Evolutionary conservation across 768 basidiomycete genomes (phyloP), one percentile per base, ranked within the genome.

Genomic region (Crucibulum laeve): DNA sequence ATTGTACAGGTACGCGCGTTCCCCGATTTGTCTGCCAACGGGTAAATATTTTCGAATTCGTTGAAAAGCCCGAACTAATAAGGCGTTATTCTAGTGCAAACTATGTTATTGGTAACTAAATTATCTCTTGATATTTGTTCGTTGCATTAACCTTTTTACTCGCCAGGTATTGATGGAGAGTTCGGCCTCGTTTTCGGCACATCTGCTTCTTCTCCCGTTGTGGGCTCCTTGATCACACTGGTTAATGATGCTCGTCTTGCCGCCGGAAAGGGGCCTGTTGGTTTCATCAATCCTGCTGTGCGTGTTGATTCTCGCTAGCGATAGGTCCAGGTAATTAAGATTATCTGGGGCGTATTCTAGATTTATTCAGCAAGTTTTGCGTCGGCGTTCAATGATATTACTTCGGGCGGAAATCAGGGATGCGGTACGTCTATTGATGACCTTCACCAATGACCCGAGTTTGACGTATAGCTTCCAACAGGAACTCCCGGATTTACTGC

Each of bases 1-100:
- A 26, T 6, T 23, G 4, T 33, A 35, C 8, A 75, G 73, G 69
- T 63, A 26, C 71, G 76, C 17, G 76, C 60, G 7, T 76, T 60
- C 59, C 76, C 76, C 1, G 76, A 78, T 53, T 46, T 78, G n/a
- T 67, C 75, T 26, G 76, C 73, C 0, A 77, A 78, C 25, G 75
- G 73, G 40, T 57, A 56, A 30, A 56, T 53, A 11, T 17, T 24
- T 21, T 40, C 13, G 10, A 24, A 26, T 8, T 7, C 39, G 10
- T 21, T 26, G 39, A 3, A 14, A 14, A 8, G 21, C 11, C 13
- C 21, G 13, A n/a, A 18, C 19, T 40, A 26, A 40, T 14, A 3
- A 18, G 3, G 8, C 21, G 4, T 11, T 13, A 42, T 22, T 34
- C 8, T 23, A 65, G 69, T 3, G 70, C 70, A 24, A 68, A 67